Base-by-base conservation (phyloP, 176 grass and related monocot genomes). In the Typha latifolia region DNA sequence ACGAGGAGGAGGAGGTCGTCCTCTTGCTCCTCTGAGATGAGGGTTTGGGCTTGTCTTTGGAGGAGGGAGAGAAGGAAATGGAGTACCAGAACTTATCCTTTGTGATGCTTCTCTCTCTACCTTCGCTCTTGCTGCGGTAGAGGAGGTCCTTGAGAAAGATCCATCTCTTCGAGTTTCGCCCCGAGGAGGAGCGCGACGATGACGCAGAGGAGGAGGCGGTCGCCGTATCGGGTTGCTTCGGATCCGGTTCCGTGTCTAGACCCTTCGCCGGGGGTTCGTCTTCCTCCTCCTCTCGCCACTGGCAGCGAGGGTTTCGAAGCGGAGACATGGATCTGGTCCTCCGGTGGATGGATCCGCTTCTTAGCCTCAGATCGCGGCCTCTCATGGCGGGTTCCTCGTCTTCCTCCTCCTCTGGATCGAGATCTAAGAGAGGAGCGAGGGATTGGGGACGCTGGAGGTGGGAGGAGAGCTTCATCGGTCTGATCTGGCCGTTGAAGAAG, bases 401-500 rank as follows among this genome's bases (percentile, higher is more conserved):
- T 50, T 43, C 68, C 1, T 63, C 70, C 2, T 73, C 56, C 21
- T 73, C 59, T 12, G 61, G 57, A 22, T 64, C 61, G 71, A 63
- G 14, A 64, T 73, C 71, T 20, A 51, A 12, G 56, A 73, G 71
- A 3, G 71, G 59, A 2, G 71, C 71, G 59, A 73, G 77, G 78
- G 68, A 66, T 77, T 86, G 85, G 56, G 82, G 83, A 77, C 72
- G 84, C 57, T 48, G 85, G 69, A 34, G 90, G 72, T 32, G 83
- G 76, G 71, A 74, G 78, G 89, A 71, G 32, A 92, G 77, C 62
- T 84, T 97, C 49, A 97, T 81, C 19, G 93, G 88, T 0, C 93
- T 82, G 88, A 97, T 97, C 88, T 97, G 88, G 57, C 93, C 93
- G 69, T 97, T 87, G 72, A 83, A 67, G 77, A 97, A 97, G 66